These are phyloP conservation scores for Rheum nobile DNA, from an alignment of 148 eudicot genomes.

Conservation along the genomic window DNA sequence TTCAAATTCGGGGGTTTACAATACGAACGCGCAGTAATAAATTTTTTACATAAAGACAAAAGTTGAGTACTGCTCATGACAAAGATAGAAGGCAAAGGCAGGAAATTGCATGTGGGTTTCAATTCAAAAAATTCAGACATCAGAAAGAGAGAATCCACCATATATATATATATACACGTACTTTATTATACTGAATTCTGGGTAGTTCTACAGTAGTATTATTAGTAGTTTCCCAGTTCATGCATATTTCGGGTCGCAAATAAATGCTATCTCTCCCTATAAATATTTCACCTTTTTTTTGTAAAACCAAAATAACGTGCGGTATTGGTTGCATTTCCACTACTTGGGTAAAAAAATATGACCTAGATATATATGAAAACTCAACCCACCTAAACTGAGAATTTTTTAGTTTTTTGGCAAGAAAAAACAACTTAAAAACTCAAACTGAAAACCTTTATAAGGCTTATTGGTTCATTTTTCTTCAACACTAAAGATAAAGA, in stretches of 20 bases:
- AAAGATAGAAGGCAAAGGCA: background rate
- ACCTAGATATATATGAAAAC: too few species aligned
- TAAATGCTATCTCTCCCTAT: background rate
- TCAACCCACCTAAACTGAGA: background rate
- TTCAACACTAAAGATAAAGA: too few species aligned
- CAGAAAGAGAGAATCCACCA: background rate
- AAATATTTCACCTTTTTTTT: background rate
- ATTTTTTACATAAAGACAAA: conserved; percentile 4
- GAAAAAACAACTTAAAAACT: too few species aligned
- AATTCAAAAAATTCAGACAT: background rate
- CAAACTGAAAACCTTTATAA: too few species aligned
- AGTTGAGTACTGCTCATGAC: background rate
- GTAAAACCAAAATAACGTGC: background rate
- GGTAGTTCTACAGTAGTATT: conserved; percentile 1
- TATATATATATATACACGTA: background rate
- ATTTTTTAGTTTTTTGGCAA: background rate
- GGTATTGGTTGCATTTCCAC: background rate
- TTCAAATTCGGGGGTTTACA: background rate
- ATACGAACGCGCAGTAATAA: background rate
- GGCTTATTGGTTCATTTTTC: too few species aligned
- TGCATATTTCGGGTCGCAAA: background rate
- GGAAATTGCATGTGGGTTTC: background rate
- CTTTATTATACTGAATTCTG: conserved; percentile 3
- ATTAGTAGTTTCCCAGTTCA: conserved; percentile 1
- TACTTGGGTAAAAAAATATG: too few species aligned